phyloP scores from a whole-genome alignment of 208 protist species.

The Trypanosoma scelopori region DNA sequence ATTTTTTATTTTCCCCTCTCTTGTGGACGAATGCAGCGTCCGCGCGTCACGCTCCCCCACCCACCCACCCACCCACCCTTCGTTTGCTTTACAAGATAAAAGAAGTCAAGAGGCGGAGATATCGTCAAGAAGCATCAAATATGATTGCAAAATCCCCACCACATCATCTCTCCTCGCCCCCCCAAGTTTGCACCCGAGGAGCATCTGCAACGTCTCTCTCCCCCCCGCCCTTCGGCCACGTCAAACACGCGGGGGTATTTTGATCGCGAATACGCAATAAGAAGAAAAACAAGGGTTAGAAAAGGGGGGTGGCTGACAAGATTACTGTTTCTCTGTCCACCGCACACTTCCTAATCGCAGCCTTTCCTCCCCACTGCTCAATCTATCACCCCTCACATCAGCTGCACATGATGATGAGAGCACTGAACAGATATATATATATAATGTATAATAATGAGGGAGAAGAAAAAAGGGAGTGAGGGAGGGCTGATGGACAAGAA shows the following conservation, averaged over 20 bases:
- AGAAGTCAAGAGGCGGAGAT: too few species aligned
- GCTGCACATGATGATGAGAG: not conserved
- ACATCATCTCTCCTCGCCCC: too few species aligned
- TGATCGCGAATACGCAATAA: too few species aligned
- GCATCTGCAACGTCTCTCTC: too few species aligned
- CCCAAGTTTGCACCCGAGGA: too few species aligned
- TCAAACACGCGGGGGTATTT: too few species aligned
- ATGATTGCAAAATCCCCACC: not conserved
- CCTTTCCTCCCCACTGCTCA: not conserved
- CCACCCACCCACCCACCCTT: too few species aligned
- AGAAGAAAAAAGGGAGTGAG: too few species aligned
- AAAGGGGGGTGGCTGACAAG: not conserved
- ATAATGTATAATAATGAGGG: not conserved
- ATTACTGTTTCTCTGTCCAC: not conserved
- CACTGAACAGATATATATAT: not conserved
- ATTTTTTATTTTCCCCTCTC: constrained; percentile 6
- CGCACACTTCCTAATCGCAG: too few species aligned
- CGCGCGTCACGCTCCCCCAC: not conserved
- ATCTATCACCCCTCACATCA: not conserved
- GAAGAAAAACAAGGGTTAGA: not conserved
- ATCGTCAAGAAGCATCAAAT: not conserved
- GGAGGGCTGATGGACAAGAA: too few species aligned
- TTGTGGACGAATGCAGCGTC: not conserved
- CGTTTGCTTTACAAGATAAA: not conserved
- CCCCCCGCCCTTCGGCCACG: too few species aligned